phyloP scores from a whole-genome alignment of 345 rosid genomes.

The Aquilaria sinensis region DNA sequence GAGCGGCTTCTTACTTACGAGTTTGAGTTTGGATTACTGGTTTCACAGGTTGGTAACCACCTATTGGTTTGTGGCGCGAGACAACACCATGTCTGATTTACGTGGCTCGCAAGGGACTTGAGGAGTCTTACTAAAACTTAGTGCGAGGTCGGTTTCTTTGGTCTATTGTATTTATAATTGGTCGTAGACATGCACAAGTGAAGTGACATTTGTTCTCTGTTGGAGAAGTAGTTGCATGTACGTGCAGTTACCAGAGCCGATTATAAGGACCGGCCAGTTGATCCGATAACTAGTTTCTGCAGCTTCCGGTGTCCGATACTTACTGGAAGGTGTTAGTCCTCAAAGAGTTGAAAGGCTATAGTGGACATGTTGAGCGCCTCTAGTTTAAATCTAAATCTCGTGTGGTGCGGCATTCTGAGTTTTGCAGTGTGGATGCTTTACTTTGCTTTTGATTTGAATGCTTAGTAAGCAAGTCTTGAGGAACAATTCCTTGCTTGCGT shows the following conservation, averaged over 20 bases:
- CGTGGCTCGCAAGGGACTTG: conserved; percentile 89
- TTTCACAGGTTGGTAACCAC: conserved; percentile 85
- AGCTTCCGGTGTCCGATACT: conserved; percentile 12
- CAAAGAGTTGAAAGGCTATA: conserved; percentile 71
- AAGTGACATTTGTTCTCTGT: conserved; percentile 93
- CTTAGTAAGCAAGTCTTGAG: too few relatives aligned
- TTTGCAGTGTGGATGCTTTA: too few relatives aligned
- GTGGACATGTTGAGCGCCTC: conserved; percentile 64
- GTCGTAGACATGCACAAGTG: conserved; percentile 9
- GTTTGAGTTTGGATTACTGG: conserved; percentile 9
- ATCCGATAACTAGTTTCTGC: not conserved
- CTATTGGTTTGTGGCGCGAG: conserved; percentile 76
- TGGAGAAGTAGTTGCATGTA: conserved; percentile 99
- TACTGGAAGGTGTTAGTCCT: conserved; percentile 93
- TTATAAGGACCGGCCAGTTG: not conserved
- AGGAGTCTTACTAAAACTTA: conserved; percentile 73
- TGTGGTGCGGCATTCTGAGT: not conserved
- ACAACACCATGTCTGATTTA: conserved; percentile 95
- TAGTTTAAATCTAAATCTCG: not conserved
- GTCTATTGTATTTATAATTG: conserved; percentile 4
- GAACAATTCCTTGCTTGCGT: conserved; percentile 23
- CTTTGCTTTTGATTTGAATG: not conserved
- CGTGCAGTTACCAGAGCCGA: conserved; percentile 16
- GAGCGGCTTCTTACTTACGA: conserved; percentile 1
- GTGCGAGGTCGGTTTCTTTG: conserved; percentile 62